Conservation (phyloP, 306 rosid genomes). For the Ochetophila trinervis region DNA sequence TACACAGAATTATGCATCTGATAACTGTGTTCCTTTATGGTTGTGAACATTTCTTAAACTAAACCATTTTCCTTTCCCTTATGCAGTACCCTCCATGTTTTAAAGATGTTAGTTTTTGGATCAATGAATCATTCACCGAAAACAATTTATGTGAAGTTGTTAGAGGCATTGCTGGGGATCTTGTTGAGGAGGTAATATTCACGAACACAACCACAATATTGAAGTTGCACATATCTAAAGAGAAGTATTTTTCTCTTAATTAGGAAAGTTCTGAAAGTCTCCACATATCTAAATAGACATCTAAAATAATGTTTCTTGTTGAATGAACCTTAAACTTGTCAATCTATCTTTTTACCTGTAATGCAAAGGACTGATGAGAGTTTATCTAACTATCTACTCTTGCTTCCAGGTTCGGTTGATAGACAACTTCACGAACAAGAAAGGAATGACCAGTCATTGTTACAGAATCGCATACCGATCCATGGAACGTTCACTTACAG, state of each 20-base stretch:
- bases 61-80: conserved; percentile 1
- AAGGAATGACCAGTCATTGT: conserved; percentile 97
- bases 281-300: too few relatives aligned
- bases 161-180: conserved; percentile 91
- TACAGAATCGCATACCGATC: conserved; percentile 91
- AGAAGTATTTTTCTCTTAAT: too few relatives aligned
- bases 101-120: conserved; percentile 97
- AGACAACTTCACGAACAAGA: conserved; percentile 95
- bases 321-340: neutral
- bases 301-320: neutral
- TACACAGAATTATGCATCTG: neutral
- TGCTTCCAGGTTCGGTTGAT: conserved; percentile 68
- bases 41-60: neutral
- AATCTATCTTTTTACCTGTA: neutral
- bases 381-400: neutral
- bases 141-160: conserved; percentile 97
- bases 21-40: neutral
- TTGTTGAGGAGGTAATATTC: conserved; percentile 81
- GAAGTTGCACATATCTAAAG: too few relatives aligned
- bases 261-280: too few relatives aligned
- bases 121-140: conserved; percentile 80
- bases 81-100: conserved; percentile 92
- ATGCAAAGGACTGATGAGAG: neutral
- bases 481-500: conserved; percentile 96
- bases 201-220: neutral